Evolutionary conservation across 2,329 filamentous ascomycete genomes (phyloP), one percentile per base, ranked within the genome.

Genomic region (Emmonsiellopsis sp.): DNA sequence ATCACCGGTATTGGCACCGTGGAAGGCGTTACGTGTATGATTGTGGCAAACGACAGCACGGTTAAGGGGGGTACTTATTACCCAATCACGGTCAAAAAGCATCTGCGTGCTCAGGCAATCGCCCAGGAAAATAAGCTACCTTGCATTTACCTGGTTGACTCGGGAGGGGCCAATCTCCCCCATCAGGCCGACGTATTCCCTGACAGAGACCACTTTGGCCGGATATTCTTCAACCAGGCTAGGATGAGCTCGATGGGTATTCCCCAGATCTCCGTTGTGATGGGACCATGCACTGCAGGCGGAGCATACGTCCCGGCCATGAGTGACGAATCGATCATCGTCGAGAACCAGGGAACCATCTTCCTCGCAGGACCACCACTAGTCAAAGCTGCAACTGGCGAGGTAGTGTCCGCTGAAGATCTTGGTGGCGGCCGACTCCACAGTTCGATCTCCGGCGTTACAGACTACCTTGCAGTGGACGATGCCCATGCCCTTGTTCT

Each of bases 61-160:
- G 92, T 97, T 65, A 98, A 97, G 74, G 92, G 92, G 51, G 92
- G 92, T 26, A 95, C 92, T 1, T 98, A 98, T 73, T 97, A 92
- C 67, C 92, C 92, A 1, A 89, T 97, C 62, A 98, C 92, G 0
- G 89, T 97, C 55, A 96, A 96, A 76, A 98, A 98, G 77, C 93
- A 97, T 70, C 77, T 97, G 13, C 83, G 92, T 57, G 92, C 92
- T 4, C 93, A 98, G 70, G 84, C 87, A 31, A 87, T 97, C 58
- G 92, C 92, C 0, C 82, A 88, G 59, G 89, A 97, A 69, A 97
- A 97, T 70, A 85, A 72, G 55, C 69, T 86, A 8, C 83, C 83
- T 0, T 97, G 92, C 70, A 88, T 98, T 67, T 98, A 97, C 72
- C 80, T 98, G 26, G 93, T 97, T 54, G 92, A 98, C 69, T 95